Conservation (phyloP, 179 eudicot genomes). For the Camellia oleifera region DNA sequence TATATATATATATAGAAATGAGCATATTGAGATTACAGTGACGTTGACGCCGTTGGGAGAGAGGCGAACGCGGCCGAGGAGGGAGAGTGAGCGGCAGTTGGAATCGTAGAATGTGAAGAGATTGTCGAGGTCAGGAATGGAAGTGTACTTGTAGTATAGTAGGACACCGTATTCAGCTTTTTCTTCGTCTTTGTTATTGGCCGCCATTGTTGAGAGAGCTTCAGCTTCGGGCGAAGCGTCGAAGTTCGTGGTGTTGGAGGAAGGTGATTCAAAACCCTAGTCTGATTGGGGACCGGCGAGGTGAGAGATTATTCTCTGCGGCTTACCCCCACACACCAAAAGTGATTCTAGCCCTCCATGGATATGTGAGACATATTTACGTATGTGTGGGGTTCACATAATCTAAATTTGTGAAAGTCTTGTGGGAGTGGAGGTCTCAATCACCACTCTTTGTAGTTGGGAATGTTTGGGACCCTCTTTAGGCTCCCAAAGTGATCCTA, state of each 20-base stretch:
- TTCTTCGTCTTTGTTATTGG: not conserved
- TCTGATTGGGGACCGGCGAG: not conserved
- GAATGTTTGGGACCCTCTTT: no score
- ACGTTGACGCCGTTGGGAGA: constrained; percentile 87
- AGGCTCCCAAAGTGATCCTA: no score
- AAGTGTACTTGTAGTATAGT: constrained; percentile 76
- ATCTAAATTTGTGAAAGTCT: no score
- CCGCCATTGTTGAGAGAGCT: constrained; percentile 18
- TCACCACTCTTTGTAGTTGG: no score
- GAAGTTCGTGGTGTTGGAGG: not conserved
- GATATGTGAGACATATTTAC: no score
- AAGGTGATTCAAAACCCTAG: not conserved
- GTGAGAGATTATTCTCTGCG: no score
- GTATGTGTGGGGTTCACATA: no score
- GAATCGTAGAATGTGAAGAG: constrained; percentile 64
- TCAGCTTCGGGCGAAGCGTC: not conserved
- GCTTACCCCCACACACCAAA: no score
- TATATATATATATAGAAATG: no score
- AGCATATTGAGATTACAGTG: constrained; percentile 38
- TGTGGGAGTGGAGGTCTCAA: no score
- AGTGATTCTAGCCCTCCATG: no score
- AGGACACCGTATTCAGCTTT: constrained; percentile 53
- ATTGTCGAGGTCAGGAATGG: constrained; percentile 46
- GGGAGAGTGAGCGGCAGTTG: constrained; percentile 68
- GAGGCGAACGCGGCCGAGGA: constrained; percentile 91